Conservation (phyloP, 2,329 filamentous ascomycete genomes). For the Colletotrichum sp. region DNA sequence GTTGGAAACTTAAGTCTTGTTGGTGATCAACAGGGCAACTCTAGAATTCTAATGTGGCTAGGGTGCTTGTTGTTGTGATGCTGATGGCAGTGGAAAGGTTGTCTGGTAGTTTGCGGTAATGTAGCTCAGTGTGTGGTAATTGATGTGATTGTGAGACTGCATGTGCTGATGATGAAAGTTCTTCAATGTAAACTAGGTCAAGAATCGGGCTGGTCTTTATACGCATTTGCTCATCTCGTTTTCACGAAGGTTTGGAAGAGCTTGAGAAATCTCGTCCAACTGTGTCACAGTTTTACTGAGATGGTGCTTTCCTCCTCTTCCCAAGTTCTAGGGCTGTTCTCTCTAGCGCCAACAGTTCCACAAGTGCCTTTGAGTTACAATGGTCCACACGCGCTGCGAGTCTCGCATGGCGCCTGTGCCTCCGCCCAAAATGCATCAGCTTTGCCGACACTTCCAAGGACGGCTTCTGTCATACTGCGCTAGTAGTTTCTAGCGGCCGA, state of each 20-base stretch:
- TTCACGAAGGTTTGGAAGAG: background rate
- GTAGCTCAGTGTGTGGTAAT: no score
- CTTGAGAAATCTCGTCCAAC: background rate
- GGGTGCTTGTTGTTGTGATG: background rate
- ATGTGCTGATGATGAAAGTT: background rate
- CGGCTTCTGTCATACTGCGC: background rate
- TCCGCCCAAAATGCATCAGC: background rate
- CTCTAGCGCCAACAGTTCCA: background rate
- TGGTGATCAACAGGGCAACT: background rate
- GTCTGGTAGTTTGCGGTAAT: background rate
- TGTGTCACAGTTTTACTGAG: background rate
- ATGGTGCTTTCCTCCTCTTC: background rate
- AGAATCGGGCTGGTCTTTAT: background rate
- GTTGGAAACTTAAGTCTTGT: background rate
- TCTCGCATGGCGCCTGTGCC: background rate
- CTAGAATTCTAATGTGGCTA: rapidly evolving
- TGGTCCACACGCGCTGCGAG: background rate
- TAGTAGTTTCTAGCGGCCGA: background rate
- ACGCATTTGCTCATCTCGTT: background rate
- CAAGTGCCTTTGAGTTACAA: background rate
- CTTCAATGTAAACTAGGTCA: rapidly evolving
- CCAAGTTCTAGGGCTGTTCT: background rate
- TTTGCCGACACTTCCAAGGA: background rate
- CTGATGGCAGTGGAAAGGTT: background rate
- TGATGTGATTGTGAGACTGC: background rate